Base-by-base conservation (phyloP, 805 yeast genomes). In the Ogataea kodamae region DNA sequence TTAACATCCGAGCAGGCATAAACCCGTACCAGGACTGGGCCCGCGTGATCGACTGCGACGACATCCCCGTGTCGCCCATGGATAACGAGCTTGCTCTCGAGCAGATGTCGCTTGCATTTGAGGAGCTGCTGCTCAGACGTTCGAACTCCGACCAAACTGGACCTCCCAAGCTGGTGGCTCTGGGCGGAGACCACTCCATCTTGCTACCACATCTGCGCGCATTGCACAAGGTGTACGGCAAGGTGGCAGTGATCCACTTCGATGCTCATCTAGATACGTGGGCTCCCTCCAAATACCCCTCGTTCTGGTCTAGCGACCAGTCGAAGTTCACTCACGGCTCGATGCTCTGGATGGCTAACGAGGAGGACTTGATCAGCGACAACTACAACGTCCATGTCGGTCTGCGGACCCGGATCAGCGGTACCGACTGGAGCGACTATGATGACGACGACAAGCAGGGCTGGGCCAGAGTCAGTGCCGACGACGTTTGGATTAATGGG, bases 241-340 rank as follows among this genome's bases (percentile, higher is more conserved):
- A 76, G 12, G 59, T 85, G 30, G 76, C 85, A 14, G 77, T 85
- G 22, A 73, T 85, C 36, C 95, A 85, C 58, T 82, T 85, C 47
- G 95, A 85, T 53, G 90, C 92, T 9, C 94, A 84, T 60, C 67
- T 84, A 45, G 94, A 85, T 55, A 84, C 94, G 5, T 73, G 88
- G 90, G 55, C 77, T 43, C 92, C 94, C 8, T 67, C 72, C 40
- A 71, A 77, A 54, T 83, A 82, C 51, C 82, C 85, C 8, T 48
- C 57, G 8, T 55, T 45, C 32, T 56, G 61, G 61, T 44, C 49
- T 3, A 49, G 52, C 25, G 49, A 46, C 12, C 61, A 56, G 46
- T 63, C 72, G 25, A 76, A 78, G 30, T 71, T 81, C 57, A 85
- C 83, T 25, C 95, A 85, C 52, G 95, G 95, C 5, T 78, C 92